A percentile compares a stretch with the other conserved stretches of the same genome.
phyloP scores from a whole-genome alignment of 2,329 filamentous ascomycete genomes.

The Lasiodiplodia theobromae region DNA sequence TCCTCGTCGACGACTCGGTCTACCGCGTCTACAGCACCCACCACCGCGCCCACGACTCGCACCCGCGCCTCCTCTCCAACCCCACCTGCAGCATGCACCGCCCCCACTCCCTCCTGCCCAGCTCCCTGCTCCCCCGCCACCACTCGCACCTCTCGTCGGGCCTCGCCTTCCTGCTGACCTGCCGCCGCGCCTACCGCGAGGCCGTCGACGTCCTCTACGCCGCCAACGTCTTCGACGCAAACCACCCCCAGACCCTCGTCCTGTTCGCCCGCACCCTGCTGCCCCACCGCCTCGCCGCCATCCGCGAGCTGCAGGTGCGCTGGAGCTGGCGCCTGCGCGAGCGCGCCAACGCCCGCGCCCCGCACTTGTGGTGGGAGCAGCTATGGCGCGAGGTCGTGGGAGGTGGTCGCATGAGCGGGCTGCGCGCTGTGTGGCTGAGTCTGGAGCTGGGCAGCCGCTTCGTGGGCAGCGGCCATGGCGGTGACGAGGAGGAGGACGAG shows the following conservation, averaged over 20 bases:
- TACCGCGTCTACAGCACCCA: not conserved
- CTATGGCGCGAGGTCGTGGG: not conserved
- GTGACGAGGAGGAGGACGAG: no score
- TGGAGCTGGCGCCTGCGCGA: conserved; percentile 1
- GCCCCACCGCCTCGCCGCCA: not conserved
- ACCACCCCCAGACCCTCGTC: conserved; percentile 4
- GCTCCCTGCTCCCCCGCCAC: not conserved
- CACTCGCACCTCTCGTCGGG: not conserved
- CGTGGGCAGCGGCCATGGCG: not conserved
- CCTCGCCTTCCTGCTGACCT: not conserved
- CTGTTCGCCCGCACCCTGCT: not conserved
- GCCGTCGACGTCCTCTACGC: not conserved
- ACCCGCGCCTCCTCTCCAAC: not conserved
- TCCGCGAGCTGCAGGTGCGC: not conserved
- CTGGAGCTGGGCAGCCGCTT: not conserved
- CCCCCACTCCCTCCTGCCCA: not conserved
- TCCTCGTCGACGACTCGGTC: not conserved
- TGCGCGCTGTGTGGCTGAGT: not conserved
- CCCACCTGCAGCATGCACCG: not conserved
- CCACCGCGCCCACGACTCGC: not conserved
- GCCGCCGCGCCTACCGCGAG: conserved; percentile 7
- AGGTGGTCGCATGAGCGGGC: not conserved
- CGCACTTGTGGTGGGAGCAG: not conserved
- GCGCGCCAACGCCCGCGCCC: not conserved
- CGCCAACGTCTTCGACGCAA: conserved; percentile 12